Conservation (phyloP, 768 basidiomycete species). For the Lepiota venenata region DNA sequence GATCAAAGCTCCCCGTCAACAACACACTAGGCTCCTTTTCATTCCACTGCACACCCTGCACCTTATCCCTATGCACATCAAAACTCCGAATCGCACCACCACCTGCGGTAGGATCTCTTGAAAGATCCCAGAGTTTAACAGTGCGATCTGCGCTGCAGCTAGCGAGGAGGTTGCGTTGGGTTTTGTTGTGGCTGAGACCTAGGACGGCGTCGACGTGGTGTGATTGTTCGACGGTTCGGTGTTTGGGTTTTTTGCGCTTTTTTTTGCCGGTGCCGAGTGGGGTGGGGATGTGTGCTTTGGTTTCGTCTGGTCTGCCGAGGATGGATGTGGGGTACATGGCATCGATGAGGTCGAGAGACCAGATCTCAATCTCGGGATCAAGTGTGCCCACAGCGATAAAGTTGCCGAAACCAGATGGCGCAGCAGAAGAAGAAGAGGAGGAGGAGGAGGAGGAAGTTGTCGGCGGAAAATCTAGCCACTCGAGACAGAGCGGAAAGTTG, state of each 20-base stretch:
- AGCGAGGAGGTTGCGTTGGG: conserved; percentile 86
- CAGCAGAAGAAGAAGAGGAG: too few species aligned
- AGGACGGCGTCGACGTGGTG: conserved; percentile 95
- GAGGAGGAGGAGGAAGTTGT: conserved; percentile 43
- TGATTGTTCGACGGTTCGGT: conserved; percentile 52
- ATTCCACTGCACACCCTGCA: conserved; percentile 97
- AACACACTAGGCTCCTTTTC: conserved; percentile 83
- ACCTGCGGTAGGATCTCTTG: conserved; percentile 51
- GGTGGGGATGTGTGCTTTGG: conserved; percentile 71
- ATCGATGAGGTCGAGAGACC: conserved; percentile 92
- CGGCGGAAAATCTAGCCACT: conserved; percentile 98
- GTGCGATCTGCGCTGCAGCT: conserved; percentile 93
- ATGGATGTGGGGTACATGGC: conserved; percentile 92
- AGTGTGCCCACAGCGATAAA: conserved; percentile 97
- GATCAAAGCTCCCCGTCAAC: conserved; percentile 91
- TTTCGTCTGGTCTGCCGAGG: conserved; percentile 85
- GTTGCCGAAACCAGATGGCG: conserved; percentile 73
- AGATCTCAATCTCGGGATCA: conserved; percentile 98
- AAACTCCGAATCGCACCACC: conserved; percentile 82
- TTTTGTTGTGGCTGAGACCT: conserved; percentile 88
- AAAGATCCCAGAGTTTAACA: conserved; percentile 97
- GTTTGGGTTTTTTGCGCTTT: conserved; percentile 85
- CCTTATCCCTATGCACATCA: conserved; percentile 86
- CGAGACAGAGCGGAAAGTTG: conserved; percentile 95
- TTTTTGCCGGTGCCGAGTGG: conserved; percentile 94